Base-by-base conservation (phyloP, 2,329 filamentous ascomycete species). In the Thelonectria blattea region DNA sequence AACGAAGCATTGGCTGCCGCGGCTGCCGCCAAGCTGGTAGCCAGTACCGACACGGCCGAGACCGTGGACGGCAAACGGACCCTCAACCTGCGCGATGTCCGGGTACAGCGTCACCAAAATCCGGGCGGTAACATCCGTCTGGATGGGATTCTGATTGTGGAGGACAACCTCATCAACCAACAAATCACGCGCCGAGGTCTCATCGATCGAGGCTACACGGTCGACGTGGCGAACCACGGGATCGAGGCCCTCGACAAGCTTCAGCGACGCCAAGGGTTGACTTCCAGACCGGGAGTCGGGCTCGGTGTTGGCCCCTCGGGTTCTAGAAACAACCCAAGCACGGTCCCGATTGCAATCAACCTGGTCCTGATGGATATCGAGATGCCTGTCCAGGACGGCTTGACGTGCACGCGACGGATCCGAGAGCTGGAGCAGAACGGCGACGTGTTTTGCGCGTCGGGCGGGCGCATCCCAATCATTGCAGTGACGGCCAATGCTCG, bases 281-380 rank as follows among this genome's bases (percentile, higher is more conserved):
- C 53, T 71, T 64, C 71, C 64, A 46, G 61, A 70, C 64, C 57
- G 15, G 47, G 59, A 8, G 34, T 56, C 20, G 54, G 54, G 7
- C 37, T 37, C 18, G 51, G 46, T 11, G 52, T 47, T 32, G 58
- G 55, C 12, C 48, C 50, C 30, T 54, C 62, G 27, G 27, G 46
- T n/a, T 63, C 62, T 18, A 65, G 63, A 57, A 62, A 30, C 41
- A 63, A 52, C 15, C 42, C 61, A 10, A 60, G 64, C 37, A 52
- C 63, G 3, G 39, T 58, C 9, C 65, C 67, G 6, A 65, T 81
- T 24, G 76, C 79, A 1, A 75, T 89, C 22, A 84, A 84, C 51
- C 79, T 91, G 5, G 85, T 92, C 17, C 78, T 92, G 18, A 92
- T 92, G 89, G 90, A 92, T 68, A 86, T 91, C 66, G 88, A 91